Conservation (phyloP, 2,329 filamentous ascomycete genomes). For the Chaetoscypha palmicola region DNA sequence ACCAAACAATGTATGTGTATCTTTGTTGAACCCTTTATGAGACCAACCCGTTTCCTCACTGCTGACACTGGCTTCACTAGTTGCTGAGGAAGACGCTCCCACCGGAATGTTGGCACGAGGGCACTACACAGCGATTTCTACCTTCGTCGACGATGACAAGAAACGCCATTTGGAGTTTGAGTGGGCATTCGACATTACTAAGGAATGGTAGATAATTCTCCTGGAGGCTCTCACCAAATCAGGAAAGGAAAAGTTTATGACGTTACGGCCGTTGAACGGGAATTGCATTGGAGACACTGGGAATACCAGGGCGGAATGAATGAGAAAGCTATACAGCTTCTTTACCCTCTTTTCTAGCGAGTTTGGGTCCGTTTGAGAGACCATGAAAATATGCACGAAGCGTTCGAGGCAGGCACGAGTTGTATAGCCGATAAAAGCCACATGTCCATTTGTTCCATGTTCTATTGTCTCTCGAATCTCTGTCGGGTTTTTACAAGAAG, state of each 20-base stretch:
- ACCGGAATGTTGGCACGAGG: conserved; percentile 84
- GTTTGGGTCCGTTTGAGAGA: not conserved
- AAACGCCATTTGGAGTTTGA: conserved; percentile 85
- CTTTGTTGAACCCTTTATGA: not conserved
- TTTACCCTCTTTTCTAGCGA: not conserved
- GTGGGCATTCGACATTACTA: conserved; percentile 94
- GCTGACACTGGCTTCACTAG: conserved; percentile 45
- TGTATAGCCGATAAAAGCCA: not conserved
- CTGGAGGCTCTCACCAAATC: not conserved
- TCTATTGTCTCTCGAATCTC: too few species aligned
- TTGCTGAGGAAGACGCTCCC: conserved; percentile 86
- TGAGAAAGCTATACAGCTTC: conserved; percentile 3
- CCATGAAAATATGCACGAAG: not conserved
- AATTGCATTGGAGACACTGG: conserved; percentile 3
- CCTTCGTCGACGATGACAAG: conserved; percentile 93
- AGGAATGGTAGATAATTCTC: conserved; percentile 67
- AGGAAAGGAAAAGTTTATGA: conserved; percentile 7
- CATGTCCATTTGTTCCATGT: not conserved
- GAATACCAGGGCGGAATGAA: not conserved
- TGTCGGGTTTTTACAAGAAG: conserved; percentile 66
- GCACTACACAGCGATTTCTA: conserved; percentile 81
- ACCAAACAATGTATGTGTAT: conserved; percentile 80
- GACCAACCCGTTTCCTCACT: too few species aligned
- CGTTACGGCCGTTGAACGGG: conserved; percentile 5
- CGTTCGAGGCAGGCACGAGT: too few species aligned